A percentile compares a stretch with the other conserved stretches of the same genome.
These are phyloP conservation scores for Iris pallida DNA, from an alignment of 116 monocot genomes.

Conservation along the genomic window DNA sequence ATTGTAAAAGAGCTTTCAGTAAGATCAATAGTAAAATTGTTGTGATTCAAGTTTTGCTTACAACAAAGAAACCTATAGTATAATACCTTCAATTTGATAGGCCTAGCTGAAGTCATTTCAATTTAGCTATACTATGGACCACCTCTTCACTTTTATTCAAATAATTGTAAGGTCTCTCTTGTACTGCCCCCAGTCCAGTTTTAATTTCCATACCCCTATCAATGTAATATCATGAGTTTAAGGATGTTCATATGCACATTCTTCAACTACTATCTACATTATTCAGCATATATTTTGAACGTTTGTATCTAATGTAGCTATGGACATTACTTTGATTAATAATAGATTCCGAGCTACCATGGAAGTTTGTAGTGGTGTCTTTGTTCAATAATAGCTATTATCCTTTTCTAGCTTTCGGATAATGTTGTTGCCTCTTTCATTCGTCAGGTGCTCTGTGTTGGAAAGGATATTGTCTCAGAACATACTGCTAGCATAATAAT, in stretches of 20 bases:
- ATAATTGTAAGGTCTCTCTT: no score
- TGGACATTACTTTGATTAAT: neutral
- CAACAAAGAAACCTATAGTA: no score
- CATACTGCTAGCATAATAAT: constrained; percentile 57
- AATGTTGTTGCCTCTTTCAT: neutral
- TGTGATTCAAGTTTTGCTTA: no score
- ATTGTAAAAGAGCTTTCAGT: constrained; percentile 1
- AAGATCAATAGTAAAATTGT: no score
- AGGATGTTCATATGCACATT: neutral
- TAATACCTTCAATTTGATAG: no score
- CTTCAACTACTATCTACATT: neutral
- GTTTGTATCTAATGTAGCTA: neutral
- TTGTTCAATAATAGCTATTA: neutral
- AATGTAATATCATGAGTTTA: no score
- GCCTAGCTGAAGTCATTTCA: no score
- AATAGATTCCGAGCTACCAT: neutral
- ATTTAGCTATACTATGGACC: no score
- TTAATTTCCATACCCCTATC: no score
- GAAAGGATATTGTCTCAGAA: constrained; percentile 74
- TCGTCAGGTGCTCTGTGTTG: constrained; percentile 57
- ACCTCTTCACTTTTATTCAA: no score
- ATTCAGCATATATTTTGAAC: neutral
- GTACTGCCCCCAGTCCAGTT: no score
- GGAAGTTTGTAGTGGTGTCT: neutral
- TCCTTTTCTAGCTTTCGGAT: neutral